Base-by-base conservation (phyloP, 305 asterid species). In the Lippia alba region DNA sequence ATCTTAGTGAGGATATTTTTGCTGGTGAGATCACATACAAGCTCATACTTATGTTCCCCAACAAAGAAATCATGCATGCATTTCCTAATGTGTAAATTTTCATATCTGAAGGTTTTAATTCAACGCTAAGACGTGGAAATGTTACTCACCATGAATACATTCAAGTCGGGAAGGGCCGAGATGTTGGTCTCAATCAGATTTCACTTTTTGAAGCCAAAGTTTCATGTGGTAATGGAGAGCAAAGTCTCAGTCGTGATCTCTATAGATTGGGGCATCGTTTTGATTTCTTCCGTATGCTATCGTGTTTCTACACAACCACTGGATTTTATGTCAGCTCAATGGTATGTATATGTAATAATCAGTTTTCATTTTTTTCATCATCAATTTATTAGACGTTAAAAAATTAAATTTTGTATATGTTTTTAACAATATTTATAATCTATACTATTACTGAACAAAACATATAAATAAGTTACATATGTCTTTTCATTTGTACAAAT, bases 151-250 rank as follows among this genome's bases (percentile, higher is more conserved):
- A 94, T 66, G 99, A 92, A 78, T 94, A 92, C 70, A 90, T 94
- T 78, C 99, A 94, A 83, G 97, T 92, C 63, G 99, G 99, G 72
- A 94, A 92, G 84, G 99, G 98, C 24, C 80, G 99, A 76, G 98
- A 92, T 84, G 99, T 94, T 77, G 99, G 99, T 70, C 92, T 94
- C 63, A 94, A 94, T 85, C 99, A 94, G 79, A 94, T 94, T 73
- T 92, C 97, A 64, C 97, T 92, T 76, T 94, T 94, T 80, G 99
- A 94, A 81, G 98, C 99, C 64, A 94, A 94, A 87, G 99, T 94
- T 75, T 97, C 99, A 24, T 94, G 99, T 74, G 99, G 99, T 73
- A 94, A 94, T 71, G 99, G 98, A 75, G 99, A 92, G 83, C 99
- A 94, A 92, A 84, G 89, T 7, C 94, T 94, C 67, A 92, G 98